A percentile compares a stretch with the other conserved stretches of the same genome.
These are phyloP conservation scores for Kitagawia praeruptora DNA, from an alignment of 129 eudicot species.

Conservation along the genomic window DNA sequence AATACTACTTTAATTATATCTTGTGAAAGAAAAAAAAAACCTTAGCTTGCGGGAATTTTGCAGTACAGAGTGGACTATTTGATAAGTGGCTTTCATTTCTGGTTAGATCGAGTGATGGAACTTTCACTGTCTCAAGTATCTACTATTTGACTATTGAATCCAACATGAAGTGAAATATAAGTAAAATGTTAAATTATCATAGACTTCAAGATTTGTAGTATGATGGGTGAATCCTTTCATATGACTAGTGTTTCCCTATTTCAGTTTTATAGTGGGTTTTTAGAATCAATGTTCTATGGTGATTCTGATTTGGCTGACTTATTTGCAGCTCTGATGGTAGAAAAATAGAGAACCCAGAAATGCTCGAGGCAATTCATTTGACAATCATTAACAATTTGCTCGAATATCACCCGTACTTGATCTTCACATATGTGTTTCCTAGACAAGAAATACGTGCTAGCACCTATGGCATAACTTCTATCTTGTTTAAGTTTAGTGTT, in stretches of 20 bases:
- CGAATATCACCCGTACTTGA: constrained; percentile 72
- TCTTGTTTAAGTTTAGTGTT: no score
- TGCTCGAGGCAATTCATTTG: constrained; percentile 90
- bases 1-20: neutral
- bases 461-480: no score
- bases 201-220: neutral
- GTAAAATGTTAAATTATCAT: neutral
- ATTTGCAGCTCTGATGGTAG: constrained; percentile 66
- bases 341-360: constrained; percentile 81
- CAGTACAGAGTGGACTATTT: neutral
- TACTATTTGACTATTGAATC: neutral
- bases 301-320: constrained; percentile 8
- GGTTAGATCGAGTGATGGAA: neutral
- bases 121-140: neutral
- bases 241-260: neutral
- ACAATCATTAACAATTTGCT: constrained; percentile 80
- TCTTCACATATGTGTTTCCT: no score
- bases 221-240: neutral
- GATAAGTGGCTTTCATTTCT: neutral
- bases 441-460: no score
- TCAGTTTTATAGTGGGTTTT: neutral
- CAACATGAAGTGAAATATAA: neutral
- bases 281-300: neutral
- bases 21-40: neutral
- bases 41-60: neutral